Percentiles rank a stretch among this genome's conserved stretches.
phyloP scores from a whole-genome alignment of 345 rosid species.

The Eutrema yunnanense region DNA sequence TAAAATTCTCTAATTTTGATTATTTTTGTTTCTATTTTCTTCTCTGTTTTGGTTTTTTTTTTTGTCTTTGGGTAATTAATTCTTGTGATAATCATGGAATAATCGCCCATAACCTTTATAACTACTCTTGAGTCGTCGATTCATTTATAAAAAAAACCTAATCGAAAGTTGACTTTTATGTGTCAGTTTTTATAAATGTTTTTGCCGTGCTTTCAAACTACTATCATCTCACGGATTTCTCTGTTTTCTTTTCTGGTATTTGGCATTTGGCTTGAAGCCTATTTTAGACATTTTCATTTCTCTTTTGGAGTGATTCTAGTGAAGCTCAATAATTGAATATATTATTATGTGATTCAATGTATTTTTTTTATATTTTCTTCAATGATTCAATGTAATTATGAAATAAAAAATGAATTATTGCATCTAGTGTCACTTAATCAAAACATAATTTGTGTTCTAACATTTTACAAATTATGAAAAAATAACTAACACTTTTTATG shows the following conservation, averaged over 20 bases:
- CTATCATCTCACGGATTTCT: not conserved
- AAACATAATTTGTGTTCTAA: too few relatives aligned
- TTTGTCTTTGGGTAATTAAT: slow-evolving; percentile 8
- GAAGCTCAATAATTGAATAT: not conserved
- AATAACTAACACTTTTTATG: too few relatives aligned
- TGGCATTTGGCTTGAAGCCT: slow-evolving; percentile 14
- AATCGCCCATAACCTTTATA: slow-evolving; percentile 10
- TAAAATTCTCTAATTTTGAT: not conserved
- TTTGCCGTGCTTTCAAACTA: not conserved
- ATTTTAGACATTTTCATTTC: slow-evolving; percentile 2
- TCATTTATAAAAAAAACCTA: not conserved
- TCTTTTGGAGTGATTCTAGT: not conserved
- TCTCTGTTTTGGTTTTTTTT: not conserved
- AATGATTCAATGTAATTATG: too few relatives aligned
- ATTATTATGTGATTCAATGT: not conserved
- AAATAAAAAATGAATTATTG: too few relatives aligned
- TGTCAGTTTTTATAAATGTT: not conserved
- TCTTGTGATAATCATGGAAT: slow-evolving; percentile 10
- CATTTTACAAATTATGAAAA: too few relatives aligned
- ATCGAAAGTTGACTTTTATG: slow-evolving; percentile 9
- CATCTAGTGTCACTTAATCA: too few relatives aligned
- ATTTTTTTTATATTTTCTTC: too few relatives aligned
- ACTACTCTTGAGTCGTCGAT: not conserved
- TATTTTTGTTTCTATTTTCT: not conserved
- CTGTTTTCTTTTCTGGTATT: not conserved